Percentiles rank a stretch among this genome's conserved stretches.
Evolutionary conservation across 805 yeast species (phyloP).

Genomic region (Pichia phayaonensis): DNA sequence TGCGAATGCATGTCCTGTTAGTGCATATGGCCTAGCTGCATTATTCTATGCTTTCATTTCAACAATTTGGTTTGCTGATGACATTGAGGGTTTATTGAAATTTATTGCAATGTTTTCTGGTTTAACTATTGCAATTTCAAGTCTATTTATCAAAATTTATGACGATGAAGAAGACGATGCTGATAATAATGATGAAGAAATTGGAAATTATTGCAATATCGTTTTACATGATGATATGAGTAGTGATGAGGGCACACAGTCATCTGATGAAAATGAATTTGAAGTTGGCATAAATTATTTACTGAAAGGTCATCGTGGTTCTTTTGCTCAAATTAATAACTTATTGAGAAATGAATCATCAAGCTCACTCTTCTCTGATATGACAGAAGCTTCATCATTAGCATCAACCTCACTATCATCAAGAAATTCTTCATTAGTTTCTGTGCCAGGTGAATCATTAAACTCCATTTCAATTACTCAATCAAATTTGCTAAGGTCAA

Average conservation of each 20-base stretch:
- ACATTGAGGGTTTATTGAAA: slow-evolving; percentile 46
- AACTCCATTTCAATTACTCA: slow-evolving; percentile 12
- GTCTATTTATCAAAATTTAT: slow-evolving; percentile 34
- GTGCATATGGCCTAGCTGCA: slow-evolving; percentile 67
- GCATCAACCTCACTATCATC: slow-evolving; percentile 15
- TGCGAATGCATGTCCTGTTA: slow-evolving; percentile 62
- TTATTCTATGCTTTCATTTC: slow-evolving; percentile 53
- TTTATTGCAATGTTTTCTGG: slow-evolving; percentile 54
- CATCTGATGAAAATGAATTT: slow-evolving; percentile 10
- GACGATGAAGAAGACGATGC: slow-evolving; percentile 19
- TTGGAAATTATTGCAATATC: not conserved
- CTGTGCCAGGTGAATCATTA: not conserved
- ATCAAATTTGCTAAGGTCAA: not conserved
- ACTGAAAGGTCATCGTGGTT: slow-evolving; percentile 30
- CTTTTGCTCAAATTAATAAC: slow-evolving; percentile 28
- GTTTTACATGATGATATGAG: not conserved
- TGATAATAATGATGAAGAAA: slow-evolving; percentile 1
- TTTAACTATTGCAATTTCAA: slow-evolving; percentile 34
- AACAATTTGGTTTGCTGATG: slow-evolving; percentile 41
- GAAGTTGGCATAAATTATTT: slow-evolving; percentile 21
- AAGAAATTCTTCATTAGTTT: slow-evolving; percentile 13
- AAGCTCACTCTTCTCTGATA: slow-evolving; percentile 26
- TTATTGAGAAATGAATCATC: slow-evolving; percentile 19
- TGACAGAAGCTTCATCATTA: slow-evolving; percentile 22
- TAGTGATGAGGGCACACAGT: not conserved